Evolutionary conservation across 1,284 basidiomycete genomes (phyloP).

Genomic region (Boletus holoroseus): DNA sequence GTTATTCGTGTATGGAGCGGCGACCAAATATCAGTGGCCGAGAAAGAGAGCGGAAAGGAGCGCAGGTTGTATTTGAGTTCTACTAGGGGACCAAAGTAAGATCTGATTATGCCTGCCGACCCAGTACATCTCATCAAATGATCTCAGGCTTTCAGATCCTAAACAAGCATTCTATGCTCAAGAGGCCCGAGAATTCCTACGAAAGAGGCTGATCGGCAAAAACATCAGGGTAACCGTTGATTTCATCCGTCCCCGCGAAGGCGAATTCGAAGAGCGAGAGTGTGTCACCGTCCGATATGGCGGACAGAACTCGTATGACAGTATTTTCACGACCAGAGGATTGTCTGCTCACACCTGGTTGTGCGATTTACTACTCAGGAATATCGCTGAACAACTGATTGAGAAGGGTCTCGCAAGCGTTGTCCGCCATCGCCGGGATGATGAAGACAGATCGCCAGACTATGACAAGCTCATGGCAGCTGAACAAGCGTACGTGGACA

Average conservation of each 20-base stretch:
- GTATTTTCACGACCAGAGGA: not conserved
- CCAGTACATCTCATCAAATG: conserved; percentile 8
- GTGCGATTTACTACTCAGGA: conserved; percentile 46
- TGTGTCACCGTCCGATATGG: conserved; percentile 85
- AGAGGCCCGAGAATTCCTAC: conserved; percentile 88
- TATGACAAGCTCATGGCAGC: conserved; percentile 94
- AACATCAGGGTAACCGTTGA: conserved; percentile 79
- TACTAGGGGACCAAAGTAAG: conserved; percentile 78
- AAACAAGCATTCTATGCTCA: conserved; percentile 86
- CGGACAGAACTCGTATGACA: conserved; percentile 62
- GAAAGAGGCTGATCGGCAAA: conserved; percentile 90
- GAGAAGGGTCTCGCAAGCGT: conserved; percentile 90
- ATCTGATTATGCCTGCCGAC: conserved; percentile 1
- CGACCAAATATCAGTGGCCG: conserved; percentile 82
- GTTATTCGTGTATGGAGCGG: conserved; percentile 89
- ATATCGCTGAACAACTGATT: conserved; percentile 87
- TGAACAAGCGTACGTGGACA: conserved; percentile 70
- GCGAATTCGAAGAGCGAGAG: conserved; percentile 89
- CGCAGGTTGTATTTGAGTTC: conserved; percentile 86
- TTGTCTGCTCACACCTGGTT: conserved; percentile 6
- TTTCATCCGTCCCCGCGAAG: conserved; percentile 88
- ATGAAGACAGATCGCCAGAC: conserved; percentile 91
- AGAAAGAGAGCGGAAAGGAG: conserved; percentile 72
- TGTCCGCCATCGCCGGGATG: conserved; percentile 88
- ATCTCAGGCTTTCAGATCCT: conserved; percentile 64